Evolutionary conservation across 768 basidiomycete species (phyloP), one percentile per base, ranked within the genome.

Genomic region (Naganishia randhawae): DNA sequence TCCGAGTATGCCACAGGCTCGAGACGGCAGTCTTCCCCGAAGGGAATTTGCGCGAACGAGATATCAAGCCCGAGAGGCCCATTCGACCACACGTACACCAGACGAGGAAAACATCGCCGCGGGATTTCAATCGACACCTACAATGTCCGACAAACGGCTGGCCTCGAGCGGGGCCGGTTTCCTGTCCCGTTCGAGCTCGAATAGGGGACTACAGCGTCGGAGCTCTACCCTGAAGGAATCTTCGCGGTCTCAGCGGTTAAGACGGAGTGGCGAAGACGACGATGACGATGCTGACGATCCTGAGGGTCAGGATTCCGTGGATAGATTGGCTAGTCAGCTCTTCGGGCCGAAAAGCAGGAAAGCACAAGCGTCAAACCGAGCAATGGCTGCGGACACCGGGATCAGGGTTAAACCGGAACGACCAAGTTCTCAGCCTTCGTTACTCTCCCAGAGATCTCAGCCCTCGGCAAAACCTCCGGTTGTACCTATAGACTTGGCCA

Each of bases 11-110:
- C 25, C 57, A 39, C 35, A 39, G 39, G 39, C 57, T 39, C 35
- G 57, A 35, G 57, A 61, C 57, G 57, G 57, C 57, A 61, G 57
- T 39, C 57, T 61, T 41, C 57, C 57, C 19, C 37, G 57, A 42
- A 35, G 57, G 25, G 33, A 61, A 25, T 39, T 27, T 29, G 5
- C 57, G 10, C n/a, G 37, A 61, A 61, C 35, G 57, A 35, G 57
- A 14, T 22, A 35, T 9, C 37, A 39, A 19, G 25, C 33, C 1
- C 25, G 14, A 4, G 19, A 61, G n/a, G n/a, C 29, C 3, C 6
- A 25, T 6, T 25, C 57, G 39, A 16, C 50, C 9, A 11, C n/a
- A 6, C 22, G n/a, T 3, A 39, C n/a, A 6, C 7, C 37, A 10
- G 29, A 61, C 57, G 57, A 22, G 11, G 57, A 61, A 29, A 61